Conservation (phyloP, 2,329 filamentous ascomycete species). For the Aphanocladium album region DNA sequence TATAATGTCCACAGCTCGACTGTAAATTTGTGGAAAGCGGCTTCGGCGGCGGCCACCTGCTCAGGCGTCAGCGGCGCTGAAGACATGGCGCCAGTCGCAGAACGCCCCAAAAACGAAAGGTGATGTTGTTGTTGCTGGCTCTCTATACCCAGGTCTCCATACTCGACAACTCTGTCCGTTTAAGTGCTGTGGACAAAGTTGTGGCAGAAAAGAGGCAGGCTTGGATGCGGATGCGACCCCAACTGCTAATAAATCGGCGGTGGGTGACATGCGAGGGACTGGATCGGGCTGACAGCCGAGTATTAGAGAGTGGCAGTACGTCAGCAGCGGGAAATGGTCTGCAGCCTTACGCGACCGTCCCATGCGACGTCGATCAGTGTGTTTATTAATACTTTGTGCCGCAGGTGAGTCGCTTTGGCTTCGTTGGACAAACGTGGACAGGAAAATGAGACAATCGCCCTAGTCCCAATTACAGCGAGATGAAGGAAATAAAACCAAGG, state of each 20-base stretch:
- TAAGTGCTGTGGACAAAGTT: no score
- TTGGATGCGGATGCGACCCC: background rate
- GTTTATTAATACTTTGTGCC: no score
- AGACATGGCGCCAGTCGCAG: background rate
- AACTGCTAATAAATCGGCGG: background rate
- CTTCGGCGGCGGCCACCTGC: constrained; percentile 5
- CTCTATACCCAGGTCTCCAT: no score
- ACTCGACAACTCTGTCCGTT: no score
- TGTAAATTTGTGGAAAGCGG: constrained; percentile 14
- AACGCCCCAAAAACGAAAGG: no score
- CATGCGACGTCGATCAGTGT: background rate
- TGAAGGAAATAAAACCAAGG: background rate
- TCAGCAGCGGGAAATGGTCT: background rate
- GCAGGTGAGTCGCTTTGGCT: no score
- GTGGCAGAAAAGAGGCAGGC: no score
- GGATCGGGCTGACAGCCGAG: background rate
- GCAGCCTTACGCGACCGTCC: background rate
- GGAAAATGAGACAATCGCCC: no score
- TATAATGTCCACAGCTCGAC: constrained; percentile 26
- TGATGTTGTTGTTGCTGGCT: no score
- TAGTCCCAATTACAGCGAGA: no score
- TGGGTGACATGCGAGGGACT: background rate
- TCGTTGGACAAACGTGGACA: no score
- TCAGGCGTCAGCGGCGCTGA: background rate
- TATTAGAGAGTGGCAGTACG: background rate